Evolutionary conservation across 2,329 filamentous ascomycete genomes (phyloP), one percentile per base, ranked within the genome.

Genomic region (Aspergillus brunneoviolaceus): DNA sequence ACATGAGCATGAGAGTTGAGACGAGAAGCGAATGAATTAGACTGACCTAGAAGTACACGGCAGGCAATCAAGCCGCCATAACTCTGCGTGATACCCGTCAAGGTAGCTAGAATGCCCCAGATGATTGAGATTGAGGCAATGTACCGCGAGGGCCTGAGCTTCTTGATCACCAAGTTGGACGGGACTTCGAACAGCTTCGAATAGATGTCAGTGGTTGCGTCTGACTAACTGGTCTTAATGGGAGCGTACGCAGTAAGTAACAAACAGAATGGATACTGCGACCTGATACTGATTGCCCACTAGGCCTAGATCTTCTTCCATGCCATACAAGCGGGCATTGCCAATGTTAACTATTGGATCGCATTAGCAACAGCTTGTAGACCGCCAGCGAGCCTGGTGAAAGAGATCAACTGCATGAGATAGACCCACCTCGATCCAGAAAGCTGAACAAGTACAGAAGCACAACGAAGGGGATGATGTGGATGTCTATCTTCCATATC

Each of bases 391-490:
- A 55, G 33, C 35, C 51, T 49, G 31, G 14, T 21, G 4, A 3
- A n/a, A n/a, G 23, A 39, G 9, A 5, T 21, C 16, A 27, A 29
- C 21, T 25, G 51, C 19, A 21, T n/a, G n/a, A 3, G 39, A 25
- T 47, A 29, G 47, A 62, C 64, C 27, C 52, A 65, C 76, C 80
- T 72, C 89, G 81, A 70, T 92, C 90, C 9, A 93, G 76, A 71
- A 92, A 93, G 65, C 87, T 89, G 65, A 92, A 86, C 14, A 92
- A 80, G 71, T 94, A 94, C 16, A 79, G 60, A 23, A 77, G 61
- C 48, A 79, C 73, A 11, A 78, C 70, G 27, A 78, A 73, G 1
- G 77, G 77, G 48, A 79, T 66, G 58, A 79, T 75, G 58, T 77
- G 72, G 23, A 72, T 25, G 58, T 79, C 77, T 50, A 79, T 75